These are phyloP conservation scores for Mucor racemosus DNA, from an alignment of 371 early-diverging fungal species.

Conservation along the genomic window DNA sequence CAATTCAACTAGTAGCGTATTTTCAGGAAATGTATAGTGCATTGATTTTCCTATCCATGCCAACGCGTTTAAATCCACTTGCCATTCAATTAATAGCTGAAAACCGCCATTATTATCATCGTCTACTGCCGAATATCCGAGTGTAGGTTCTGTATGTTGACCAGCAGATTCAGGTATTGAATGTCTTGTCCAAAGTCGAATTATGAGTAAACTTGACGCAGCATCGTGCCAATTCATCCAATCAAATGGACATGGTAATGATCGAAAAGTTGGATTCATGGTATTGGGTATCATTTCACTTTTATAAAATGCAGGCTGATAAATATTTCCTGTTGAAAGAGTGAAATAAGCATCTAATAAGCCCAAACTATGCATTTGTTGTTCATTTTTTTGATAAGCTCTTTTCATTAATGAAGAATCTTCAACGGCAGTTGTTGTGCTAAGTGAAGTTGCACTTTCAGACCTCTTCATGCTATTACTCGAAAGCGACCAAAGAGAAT, in stretches of 20 bases:
- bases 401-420: slow-evolving; percentile 48
- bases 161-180: slow-evolving; percentile 49
- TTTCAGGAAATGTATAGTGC: slow-evolving; percentile 51
- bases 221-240: slow-evolving; percentile 44
- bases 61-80: slow-evolving; percentile 53
- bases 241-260: slow-evolving; percentile 28
- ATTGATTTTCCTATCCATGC: slow-evolving; percentile 53
- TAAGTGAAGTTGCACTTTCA: slow-evolving; percentile 38
- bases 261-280: slow-evolving; percentile 45
- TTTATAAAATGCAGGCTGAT: slow-evolving; percentile 38
- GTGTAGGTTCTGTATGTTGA: slow-evolving; percentile 21
- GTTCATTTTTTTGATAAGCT: slow-evolving; percentile 36
- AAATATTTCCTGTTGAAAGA: slow-evolving; percentile 20
- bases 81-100: slow-evolving; percentile 56
- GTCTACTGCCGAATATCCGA: not conserved
- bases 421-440: slow-evolving; percentile 33
- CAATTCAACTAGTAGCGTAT: slow-evolving; percentile 58
- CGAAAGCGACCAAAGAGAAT: not conserved
- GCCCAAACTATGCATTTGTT: slow-evolving; percentile 19
- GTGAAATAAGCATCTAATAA: slow-evolving; percentile 42
- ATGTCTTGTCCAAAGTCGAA: slow-evolving; percentile 55
- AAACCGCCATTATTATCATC: slow-evolving; percentile 27
- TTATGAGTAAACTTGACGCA: slow-evolving; percentile 35
- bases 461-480: slow-evolving; percentile 31
- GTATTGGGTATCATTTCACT: slow-evolving; percentile 53